phyloP scores from a whole-genome alignment of 1,284 basidiomycete species.

The Singerocomus inundabilis region DNA sequence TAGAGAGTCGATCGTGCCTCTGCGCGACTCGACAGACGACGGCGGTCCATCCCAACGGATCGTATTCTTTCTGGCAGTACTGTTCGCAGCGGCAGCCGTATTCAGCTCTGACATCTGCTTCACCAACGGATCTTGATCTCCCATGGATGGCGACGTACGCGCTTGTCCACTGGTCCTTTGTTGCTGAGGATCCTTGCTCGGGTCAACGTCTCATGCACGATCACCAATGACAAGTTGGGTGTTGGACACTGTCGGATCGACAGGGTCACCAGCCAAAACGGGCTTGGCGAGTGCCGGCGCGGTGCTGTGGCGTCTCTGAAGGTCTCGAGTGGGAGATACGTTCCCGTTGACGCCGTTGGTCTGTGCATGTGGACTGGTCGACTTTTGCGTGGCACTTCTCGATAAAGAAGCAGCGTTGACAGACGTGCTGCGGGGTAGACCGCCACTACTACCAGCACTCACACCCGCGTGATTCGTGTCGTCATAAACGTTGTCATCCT shows the following conservation, averaged over 20 bases:
- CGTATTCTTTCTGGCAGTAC: slow-evolving; percentile 19
- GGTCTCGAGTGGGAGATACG: slow-evolving; percentile 24
- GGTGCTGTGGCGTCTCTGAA: slow-evolving; percentile 30
- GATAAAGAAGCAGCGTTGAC: slow-evolving; percentile 18
- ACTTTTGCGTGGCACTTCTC: slow-evolving; percentile 30
- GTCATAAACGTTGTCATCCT: slow-evolving; percentile 45
- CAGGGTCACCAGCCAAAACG: slow-evolving; percentile 42
- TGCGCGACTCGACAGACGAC: slow-evolving; percentile 24
- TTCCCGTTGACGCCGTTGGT: slow-evolving; percentile 33
- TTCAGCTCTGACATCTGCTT: slow-evolving; percentile 62
- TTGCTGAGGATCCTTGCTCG: slow-evolving; percentile 57
- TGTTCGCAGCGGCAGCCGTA: slow-evolving; percentile 34
- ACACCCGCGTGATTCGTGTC: slow-evolving; percentile 59
- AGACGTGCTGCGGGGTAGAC: slow-evolving; percentile 19
- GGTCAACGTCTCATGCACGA: slow-evolving; percentile 66
- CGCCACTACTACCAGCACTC: slow-evolving; percentile 52
- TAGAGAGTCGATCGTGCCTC: slow-evolving; percentile 27
- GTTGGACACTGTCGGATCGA: slow-evolving; percentile 57
- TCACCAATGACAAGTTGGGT: slow-evolving; percentile 67
- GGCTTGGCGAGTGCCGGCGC: slow-evolving; percentile 18
- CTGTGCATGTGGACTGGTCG: slow-evolving; percentile 17
- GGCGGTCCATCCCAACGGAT: slow-evolving; percentile 23
- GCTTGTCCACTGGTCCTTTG: slow-evolving; percentile 18
- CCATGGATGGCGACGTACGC: slow-evolving; percentile 30
- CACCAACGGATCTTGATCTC: slow-evolving; percentile 70